These are phyloP conservation scores for Spiraea crenata DNA, from an alignment of 331 rosid species.

Conservation along the genomic window DNA sequence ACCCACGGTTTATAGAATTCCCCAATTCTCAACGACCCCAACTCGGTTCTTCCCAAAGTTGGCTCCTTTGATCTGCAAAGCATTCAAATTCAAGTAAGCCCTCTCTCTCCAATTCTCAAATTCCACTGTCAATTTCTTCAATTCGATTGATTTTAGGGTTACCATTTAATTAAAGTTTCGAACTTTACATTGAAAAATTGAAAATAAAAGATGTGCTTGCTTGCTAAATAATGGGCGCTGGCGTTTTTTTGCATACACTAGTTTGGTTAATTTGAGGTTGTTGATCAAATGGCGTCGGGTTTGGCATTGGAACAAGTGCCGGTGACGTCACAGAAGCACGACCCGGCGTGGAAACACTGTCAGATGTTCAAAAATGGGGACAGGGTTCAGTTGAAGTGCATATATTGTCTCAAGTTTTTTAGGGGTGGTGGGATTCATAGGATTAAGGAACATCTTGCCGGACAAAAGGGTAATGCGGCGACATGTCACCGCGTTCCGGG, in stretches of 20 bases:
- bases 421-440: slow-evolving; percentile 89
- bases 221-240: slow-evolving; percentile 6
- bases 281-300: slow-evolving; percentile 46
- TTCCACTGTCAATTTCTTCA: background rate
- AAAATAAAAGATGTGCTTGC: background rate
- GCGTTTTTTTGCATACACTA: slow-evolving; percentile 3
- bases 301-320: slow-evolving; percentile 47
- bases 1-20: slow-evolving; percentile 35
- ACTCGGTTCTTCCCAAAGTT: slow-evolving; percentile 52
- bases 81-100: slow-evolving; percentile 44
- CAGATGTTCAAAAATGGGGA: slow-evolving; percentile 84
- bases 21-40: slow-evolving; percentile 15
- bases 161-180: slow-evolving; percentile 2
- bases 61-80: slow-evolving; percentile 14
- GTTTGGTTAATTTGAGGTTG: slow-evolving; percentile 22
- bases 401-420: slow-evolving; percentile 63
- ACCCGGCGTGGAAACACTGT: slow-evolving; percentile 90
- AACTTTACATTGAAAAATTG: background rate
- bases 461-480: slow-evolving; percentile 83
- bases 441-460: slow-evolving; percentile 87
- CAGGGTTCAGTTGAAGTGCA: slow-evolving; percentile 66
- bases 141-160: background rate
- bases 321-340: slow-evolving; percentile 77
- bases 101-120: slow-evolving; percentile 6
- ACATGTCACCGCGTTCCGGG: slow-evolving; percentile 64